These are phyloP conservation scores for Durio zibethinus DNA, from an alignment of 345 rosid species.

Conservation along the genomic window DNA sequence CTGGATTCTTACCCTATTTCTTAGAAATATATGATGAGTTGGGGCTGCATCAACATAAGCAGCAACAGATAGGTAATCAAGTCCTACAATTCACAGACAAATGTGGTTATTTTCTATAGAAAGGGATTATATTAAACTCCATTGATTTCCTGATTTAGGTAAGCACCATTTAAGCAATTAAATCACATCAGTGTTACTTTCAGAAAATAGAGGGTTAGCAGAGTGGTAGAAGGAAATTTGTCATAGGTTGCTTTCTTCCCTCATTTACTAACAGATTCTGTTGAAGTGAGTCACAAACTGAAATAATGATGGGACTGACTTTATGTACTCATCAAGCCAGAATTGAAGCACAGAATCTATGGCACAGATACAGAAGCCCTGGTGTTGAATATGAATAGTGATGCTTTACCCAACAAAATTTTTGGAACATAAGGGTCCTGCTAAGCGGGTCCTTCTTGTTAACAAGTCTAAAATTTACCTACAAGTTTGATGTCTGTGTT, in stretches of 20 bases:
- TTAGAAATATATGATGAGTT: slow-evolving; percentile 21
- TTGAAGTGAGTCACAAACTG: not conserved
- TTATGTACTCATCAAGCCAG: not conserved
- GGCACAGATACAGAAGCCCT: not conserved
- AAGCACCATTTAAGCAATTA: not conserved
- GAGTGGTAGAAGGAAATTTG: not conserved
- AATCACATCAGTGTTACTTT: not conserved
- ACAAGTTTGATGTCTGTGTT: slow-evolving; percentile 43
- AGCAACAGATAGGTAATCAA: slow-evolving; percentile 39
- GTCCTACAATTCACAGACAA: slow-evolving; percentile 23
- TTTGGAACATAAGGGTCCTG: not conserved
- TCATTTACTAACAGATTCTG: not conserved
- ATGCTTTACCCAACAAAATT: not conserved
- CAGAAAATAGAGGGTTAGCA: not conserved
- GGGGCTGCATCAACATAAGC: slow-evolving; percentile 23
- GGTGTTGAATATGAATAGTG: not conserved
- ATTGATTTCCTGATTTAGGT: not conserved
- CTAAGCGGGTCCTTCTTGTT: not conserved
- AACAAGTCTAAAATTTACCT: slow-evolving; percentile 22
- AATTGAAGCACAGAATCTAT: not conserved
- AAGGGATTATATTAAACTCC: not conserved
- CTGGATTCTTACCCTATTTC: slow-evolving; percentile 18
- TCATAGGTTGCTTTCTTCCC: not conserved
- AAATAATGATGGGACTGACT: not conserved
- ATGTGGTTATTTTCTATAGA: not conserved